Evolutionary conservation across 2,329 filamentous ascomycete genomes (phyloP).

Genomic region (Pseudocercospora fuligena): DNA sequence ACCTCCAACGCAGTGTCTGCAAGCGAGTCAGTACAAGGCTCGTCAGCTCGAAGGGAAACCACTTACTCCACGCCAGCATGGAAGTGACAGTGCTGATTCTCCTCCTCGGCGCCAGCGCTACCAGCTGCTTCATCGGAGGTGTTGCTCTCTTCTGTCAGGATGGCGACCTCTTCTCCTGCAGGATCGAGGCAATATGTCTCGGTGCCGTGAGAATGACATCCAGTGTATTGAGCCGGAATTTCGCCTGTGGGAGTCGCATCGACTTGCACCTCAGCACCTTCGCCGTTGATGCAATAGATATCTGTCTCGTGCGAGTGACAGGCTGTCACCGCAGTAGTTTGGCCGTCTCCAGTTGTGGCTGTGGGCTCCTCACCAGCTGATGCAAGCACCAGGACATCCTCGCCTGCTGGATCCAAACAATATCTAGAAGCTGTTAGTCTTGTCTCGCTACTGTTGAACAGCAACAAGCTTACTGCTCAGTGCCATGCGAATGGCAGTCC

Average conservation of each 20-base stretch:
- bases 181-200: slow-evolving; percentile 54
- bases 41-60: neutral
- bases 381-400: slow-evolving; percentile 14
- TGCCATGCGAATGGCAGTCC: slow-evolving; percentile 66
- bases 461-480: slow-evolving; percentile 55
- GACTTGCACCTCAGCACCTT: slow-evolving; percentile 53
- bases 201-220: slow-evolving; percentile 65
- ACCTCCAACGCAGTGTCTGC: slow-evolving; percentile 62
- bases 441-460: neutral
- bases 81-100: slow-evolving; percentile 64
- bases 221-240: slow-evolving; percentile 55
- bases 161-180: slow-evolving; percentile 11
- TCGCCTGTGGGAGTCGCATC: slow-evolving; percentile 60
- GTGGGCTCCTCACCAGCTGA: slow-evolving; percentile 37
- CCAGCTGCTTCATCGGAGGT: slow-evolving; percentile 38
- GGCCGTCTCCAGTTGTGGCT: slow-evolving; percentile 1
- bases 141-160: slow-evolving; percentile 37
- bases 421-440: slow-evolving; percentile 6
- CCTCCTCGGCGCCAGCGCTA: slow-evolving; percentile 38
- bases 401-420: slow-evolving; percentile 10
- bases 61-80: slow-evolving; percentile 76
- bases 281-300: slow-evolving; percentile 47
- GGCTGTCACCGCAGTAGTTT: slow-evolving; percentile 29
- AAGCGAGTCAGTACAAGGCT: slow-evolving; percentile 38
- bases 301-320: slow-evolving; percentile 31